These are phyloP conservation scores for Magnolia officinalis DNA, from an alignment of 164 flowering plant species.

Conservation along the genomic window DNA sequence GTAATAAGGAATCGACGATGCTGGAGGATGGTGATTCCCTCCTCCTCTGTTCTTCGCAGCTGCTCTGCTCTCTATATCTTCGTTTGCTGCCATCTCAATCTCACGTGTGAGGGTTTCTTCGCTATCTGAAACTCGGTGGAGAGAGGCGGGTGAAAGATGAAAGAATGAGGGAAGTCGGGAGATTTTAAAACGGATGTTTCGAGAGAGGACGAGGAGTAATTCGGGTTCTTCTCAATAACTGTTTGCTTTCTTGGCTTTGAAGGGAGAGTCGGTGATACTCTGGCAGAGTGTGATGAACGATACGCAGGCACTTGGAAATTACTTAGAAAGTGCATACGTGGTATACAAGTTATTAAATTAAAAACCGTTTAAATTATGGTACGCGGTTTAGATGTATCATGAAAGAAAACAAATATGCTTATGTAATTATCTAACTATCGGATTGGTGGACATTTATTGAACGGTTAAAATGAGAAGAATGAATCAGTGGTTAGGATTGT, in stretches of 20 bases:
- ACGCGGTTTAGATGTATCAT: too few species aligned
- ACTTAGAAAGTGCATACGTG: too few species aligned
- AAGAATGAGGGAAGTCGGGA: not conserved
- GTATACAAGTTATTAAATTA: too few species aligned
- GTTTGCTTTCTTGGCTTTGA: not conserved
- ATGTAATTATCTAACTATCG: too few species aligned
- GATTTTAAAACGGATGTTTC: not conserved
- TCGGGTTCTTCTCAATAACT: not conserved
- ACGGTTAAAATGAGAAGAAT: too few species aligned
- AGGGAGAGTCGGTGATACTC: not conserved
- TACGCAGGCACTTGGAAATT: too few species aligned
- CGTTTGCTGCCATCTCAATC: conserved; percentile 17
- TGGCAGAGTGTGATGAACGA: too few species aligned
- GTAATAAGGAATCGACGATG: not conserved
- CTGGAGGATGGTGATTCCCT: not conserved
- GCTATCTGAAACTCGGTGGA: not conserved
- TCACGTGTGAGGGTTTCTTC: not conserved
- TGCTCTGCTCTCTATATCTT: conserved; percentile 48
- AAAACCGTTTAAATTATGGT: too few species aligned
- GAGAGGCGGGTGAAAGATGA: not conserved
- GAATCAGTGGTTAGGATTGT: too few species aligned
- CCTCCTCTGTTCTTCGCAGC: conserved; percentile 14
- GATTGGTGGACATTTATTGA: too few species aligned
- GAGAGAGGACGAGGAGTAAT: not conserved
- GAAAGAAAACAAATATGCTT: too few species aligned